Conservation (phyloP, 2,329 filamentous ascomycete genomes). For the Diaporthe eres region DNA sequence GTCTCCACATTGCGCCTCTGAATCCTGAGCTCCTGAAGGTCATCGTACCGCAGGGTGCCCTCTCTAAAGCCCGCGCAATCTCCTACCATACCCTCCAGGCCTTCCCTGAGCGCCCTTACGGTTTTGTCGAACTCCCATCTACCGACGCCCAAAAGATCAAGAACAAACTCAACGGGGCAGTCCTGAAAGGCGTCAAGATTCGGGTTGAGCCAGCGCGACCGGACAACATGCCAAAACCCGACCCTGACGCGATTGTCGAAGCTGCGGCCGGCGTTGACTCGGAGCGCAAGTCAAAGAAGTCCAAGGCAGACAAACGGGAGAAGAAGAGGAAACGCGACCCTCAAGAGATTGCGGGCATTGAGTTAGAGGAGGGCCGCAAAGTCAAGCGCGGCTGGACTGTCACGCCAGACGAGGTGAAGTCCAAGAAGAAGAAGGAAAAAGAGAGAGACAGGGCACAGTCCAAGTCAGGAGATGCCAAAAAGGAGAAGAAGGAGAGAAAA, state of each 20-base stretch:
- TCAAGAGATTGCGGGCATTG: slow-evolving; percentile 74
- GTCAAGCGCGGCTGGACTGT: slow-evolving; percentile 94
- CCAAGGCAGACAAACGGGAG: slow-evolving; percentile 53
- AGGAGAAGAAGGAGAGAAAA: slow-evolving; percentile 63
- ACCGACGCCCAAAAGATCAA: slow-evolving; percentile 91
- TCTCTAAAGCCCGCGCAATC: slow-evolving; percentile 79
- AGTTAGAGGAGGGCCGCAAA: slow-evolving; percentile 80
- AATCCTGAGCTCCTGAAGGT: slow-evolving; percentile 80
- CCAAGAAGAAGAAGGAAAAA: slow-evolving; percentile 62
- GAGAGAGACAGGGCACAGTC: slow-evolving; percentile 58
- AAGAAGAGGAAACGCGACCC: slow-evolving; percentile 60
- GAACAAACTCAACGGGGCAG: slow-evolving; percentile 90
- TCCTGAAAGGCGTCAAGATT: slow-evolving; percentile 88
- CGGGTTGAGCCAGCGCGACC: slow-evolving; percentile 85
- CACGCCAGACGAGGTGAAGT: slow-evolving; percentile 64
- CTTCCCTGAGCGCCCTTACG: slow-evolving; percentile 92
- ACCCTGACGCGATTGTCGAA: slow-evolving; percentile 47
- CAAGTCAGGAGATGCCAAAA: slow-evolving; percentile 54
- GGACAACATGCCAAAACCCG: slow-evolving; percentile 63
- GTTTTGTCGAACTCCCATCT: slow-evolving; percentile 86
- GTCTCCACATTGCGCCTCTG: slow-evolving; percentile 92
- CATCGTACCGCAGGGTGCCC: slow-evolving; percentile 78
- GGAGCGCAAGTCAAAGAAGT: slow-evolving; percentile 48
- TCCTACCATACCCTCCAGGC: slow-evolving; percentile 91
- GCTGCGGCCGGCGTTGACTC: slow-evolving; percentile 34